Percentiles rank a stretch among this genome's conserved stretches.
phyloP scores from a whole-genome alignment of 164 flowering plant genomes.

The Amborella trichopoda region DNA sequence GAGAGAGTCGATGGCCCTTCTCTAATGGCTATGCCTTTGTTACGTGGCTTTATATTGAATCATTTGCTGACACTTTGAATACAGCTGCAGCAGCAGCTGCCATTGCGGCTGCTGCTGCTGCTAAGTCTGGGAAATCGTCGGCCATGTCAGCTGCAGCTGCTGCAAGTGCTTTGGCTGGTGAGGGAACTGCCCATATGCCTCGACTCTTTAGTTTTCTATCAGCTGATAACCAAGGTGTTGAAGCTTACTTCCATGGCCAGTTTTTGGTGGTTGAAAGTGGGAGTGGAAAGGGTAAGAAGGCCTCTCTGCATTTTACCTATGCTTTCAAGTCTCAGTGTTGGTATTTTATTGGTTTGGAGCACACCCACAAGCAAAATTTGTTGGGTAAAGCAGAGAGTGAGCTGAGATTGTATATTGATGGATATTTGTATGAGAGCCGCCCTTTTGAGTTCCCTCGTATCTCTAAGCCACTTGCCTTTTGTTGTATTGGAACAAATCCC shows the following conservation, averaged over 20 bases:
- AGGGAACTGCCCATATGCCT: conserved; percentile 99
- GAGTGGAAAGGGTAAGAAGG: conserved; percentile 89
- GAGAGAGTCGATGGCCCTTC: conserved; percentile 99
- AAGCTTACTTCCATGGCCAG: conserved; percentile 98
- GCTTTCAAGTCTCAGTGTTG: conserved; percentile 97
- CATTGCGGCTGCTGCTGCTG: conserved; percentile 97
- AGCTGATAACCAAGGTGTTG: conserved; percentile 97
- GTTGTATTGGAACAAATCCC: conserved; percentile 98
- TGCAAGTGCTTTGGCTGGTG: conserved; percentile 99
- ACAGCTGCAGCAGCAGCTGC: conserved; percentile 98
- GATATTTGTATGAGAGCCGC: conserved; percentile 78
- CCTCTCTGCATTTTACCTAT: conserved; percentile 93
- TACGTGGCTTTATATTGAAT: conserved; percentile 97
- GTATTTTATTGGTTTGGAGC: conserved; percentile 96
- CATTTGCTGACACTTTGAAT: conserved; percentile 96
- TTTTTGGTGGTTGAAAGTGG: conserved; percentile 98
- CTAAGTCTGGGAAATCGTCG: conserved; percentile 95
- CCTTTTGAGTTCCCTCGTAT: conserved; percentile 94
- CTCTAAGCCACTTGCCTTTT: conserved; percentile 92
- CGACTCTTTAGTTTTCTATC: conserved; percentile 91
- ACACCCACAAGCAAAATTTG: conserved; percentile 70
- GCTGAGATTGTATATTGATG: conserved; percentile 84
- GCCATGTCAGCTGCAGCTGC: conserved; percentile 99
- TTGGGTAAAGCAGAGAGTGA: conserved; percentile 95
- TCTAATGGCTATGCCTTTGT: conserved; percentile 90